These are phyloP conservation scores for Quercus wislizeni DNA, from an alignment of 306 rosid genomes.

Conservation along the genomic window DNA sequence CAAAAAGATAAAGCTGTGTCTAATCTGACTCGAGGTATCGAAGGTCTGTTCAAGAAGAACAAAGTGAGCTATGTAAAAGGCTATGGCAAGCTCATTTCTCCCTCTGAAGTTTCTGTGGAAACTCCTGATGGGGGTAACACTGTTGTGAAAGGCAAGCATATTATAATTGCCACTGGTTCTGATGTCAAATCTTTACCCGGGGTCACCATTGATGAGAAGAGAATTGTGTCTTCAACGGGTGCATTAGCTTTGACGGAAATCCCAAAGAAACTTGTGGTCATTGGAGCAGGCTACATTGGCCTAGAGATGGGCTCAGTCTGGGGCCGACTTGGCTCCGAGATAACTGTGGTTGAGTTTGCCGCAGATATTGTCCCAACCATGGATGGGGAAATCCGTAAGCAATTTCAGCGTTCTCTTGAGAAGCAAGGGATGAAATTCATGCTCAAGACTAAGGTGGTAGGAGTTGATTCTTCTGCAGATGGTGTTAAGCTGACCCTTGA, in stretches of 20 bases:
- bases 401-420: slow-evolving; percentile 91
- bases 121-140: slow-evolving; percentile 65
- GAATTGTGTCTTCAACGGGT: slow-evolving; percentile 89
- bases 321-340: slow-evolving; percentile 90
- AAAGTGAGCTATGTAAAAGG: slow-evolving; percentile 95
- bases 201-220: slow-evolving; percentile 89
- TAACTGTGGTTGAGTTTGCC: slow-evolving; percentile 94
- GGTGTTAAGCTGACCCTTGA: slow-evolving; percentile 90
- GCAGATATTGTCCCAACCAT: slow-evolving; percentile 88
- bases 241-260: slow-evolving; percentile 85
- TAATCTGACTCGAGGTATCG: slow-evolving; percentile 85
- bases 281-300: slow-evolving; percentile 98
- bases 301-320: slow-evolving; percentile 99
- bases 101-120: slow-evolving; percentile 89
- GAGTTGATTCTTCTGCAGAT: slow-evolving; percentile 80
- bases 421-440: slow-evolving; percentile 92
- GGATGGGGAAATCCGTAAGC: slow-evolving; percentile 93
- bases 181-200: slow-evolving; percentile 95
- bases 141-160: slow-evolving; percentile 80
- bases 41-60: slow-evolving; percentile 96
- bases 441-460: slow-evolving; percentile 93
- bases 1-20: slow-evolving; percentile 92
- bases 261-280: slow-evolving; percentile 87
- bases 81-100: slow-evolving; percentile 79
- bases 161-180: slow-evolving; percentile 93